Evolutionary conservation across 768 basidiomycete genomes (phyloP), one percentile per base, ranked within the genome.

Genomic region (Grammothele lineata): DNA sequence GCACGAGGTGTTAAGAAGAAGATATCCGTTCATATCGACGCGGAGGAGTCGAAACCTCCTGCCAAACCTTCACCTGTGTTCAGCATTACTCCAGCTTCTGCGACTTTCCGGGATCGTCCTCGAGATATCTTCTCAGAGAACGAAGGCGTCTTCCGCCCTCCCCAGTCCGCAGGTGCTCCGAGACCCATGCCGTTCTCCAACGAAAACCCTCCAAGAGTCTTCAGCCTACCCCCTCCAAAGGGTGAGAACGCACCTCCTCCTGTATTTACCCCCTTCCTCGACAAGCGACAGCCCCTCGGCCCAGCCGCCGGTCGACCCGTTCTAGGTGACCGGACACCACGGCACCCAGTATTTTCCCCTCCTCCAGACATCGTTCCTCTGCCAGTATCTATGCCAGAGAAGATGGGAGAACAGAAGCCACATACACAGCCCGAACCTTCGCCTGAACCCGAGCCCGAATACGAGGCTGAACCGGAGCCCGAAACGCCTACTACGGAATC

Each of bases 181-280:
- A 59, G 53, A 26, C 71, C 73, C 44, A 61, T 62, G 22, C 69
- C 74, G 3, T 69, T 72, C 44, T 60, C 61, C 6, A 71, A 75
- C 40, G 54, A 66, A 6, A 62, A 70, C 43, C 60, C 68, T 12
- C 71, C 73, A 10, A 85, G 68, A 52, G 87, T 90, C 17, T 90
- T 90, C 64, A 85, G 80, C 48, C 77, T 83, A 14, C 87, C 74
- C n/a, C 65, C 81, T 0, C 71, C 44, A 15, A 47, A 74, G 37
- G 60, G 63, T 21, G 74, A 76, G 48, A 71, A 64, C 51, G 64
- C 64, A 5, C 43, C 50, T 22, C 48, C 43, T 26, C 56, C 53
- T 3, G 41, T 65, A 22, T 73, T 75, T 50, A 68, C 61, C 30
- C 71, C 77, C 7, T 73, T 72, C 38, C 56, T 56, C 3, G 67